Percentiles rank a stretch among this genome's conserved stretches.
Evolutionary conservation across 129 eudicot genomes (phyloP).

Genomic region (Scalesia atractyloides): DNA sequence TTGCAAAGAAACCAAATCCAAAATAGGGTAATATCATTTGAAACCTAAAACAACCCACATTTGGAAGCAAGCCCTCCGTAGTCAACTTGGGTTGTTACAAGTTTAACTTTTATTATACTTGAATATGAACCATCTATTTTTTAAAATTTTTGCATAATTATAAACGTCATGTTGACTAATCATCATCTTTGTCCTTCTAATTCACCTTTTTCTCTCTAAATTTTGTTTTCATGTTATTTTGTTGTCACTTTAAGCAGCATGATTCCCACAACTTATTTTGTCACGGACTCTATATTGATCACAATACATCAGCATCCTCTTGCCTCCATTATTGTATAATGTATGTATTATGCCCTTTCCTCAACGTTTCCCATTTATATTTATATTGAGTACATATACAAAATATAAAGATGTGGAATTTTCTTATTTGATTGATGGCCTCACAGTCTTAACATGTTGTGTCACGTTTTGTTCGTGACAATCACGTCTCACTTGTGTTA

Average conservation of each 20-base stretch:
- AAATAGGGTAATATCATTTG: conserved; percentile 22
- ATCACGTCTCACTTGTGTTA: no score
- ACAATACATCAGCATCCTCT: no score
- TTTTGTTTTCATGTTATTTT: conserved; percentile 6
- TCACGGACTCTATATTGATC: conserved; percentile 11
- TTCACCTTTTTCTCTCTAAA: conserved; percentile 1
- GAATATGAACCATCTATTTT: conserved; percentile 12
- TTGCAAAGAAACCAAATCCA: conserved; percentile 31
- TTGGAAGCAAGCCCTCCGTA: conserved; percentile 63
- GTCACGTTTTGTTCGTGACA: no score
- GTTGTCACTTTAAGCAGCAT: background rate
- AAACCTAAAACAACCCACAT: conserved; percentile 32
- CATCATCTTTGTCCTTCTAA: conserved; percentile 26
- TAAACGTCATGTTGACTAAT: conserved; percentile 24
- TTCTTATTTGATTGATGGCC: no score
- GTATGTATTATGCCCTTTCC: no score
- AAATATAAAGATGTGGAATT: no score
- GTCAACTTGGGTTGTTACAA: conserved; percentile 3
- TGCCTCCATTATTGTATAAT: background rate
- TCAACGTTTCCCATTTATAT: no score
- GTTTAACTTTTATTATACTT: conserved; percentile 17
- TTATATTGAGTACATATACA: no score
- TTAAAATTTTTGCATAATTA: background rate
- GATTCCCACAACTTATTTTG: conserved; percentile 13
- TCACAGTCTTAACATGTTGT: no score